Evolutionary conservation across 106 monocot species (phyloP).

Genomic region (Allium fistulosum): DNA sequence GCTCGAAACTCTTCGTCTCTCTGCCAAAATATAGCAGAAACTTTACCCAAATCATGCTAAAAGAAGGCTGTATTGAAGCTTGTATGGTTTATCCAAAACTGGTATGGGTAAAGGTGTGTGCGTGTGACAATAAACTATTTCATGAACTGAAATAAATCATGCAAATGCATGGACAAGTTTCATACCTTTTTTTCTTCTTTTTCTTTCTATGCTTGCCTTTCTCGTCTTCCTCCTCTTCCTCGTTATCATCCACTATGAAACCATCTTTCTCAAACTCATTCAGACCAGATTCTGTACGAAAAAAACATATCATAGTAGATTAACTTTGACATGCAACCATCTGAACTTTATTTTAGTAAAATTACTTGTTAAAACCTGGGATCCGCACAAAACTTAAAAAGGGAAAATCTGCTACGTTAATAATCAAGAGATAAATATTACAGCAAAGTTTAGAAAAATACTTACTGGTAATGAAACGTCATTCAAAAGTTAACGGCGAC

Average conservation of each 20-base stretch:
- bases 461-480: too few species aligned
- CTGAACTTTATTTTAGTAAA: too few species aligned
- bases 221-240: slow-evolving; percentile 66
- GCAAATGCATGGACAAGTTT: neutral
- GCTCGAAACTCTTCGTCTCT: slow-evolving; percentile 65
- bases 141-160: neutral
- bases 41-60: neutral
- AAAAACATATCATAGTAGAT: neutral
- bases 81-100: neutral
- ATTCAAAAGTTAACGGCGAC: too few species aligned
- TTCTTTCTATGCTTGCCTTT: slow-evolving; percentile 64
- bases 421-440: too few species aligned
- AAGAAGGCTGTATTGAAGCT: neutral
- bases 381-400: too few species aligned
- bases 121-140: too few species aligned
- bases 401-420: too few species aligned
- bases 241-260: slow-evolving; percentile 90
- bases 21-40: slow-evolving; percentile 21
- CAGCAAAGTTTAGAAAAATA: too few species aligned
- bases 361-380: too few species aligned
- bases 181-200: slow-evolving; percentile 69
- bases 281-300: slow-evolving; percentile 60
- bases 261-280: slow-evolving; percentile 96
- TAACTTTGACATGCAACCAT: too few species aligned
- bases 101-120: neutral